Conservation (phyloP, 139 green algal genomes). For the Chlorella sp. region DNA sequence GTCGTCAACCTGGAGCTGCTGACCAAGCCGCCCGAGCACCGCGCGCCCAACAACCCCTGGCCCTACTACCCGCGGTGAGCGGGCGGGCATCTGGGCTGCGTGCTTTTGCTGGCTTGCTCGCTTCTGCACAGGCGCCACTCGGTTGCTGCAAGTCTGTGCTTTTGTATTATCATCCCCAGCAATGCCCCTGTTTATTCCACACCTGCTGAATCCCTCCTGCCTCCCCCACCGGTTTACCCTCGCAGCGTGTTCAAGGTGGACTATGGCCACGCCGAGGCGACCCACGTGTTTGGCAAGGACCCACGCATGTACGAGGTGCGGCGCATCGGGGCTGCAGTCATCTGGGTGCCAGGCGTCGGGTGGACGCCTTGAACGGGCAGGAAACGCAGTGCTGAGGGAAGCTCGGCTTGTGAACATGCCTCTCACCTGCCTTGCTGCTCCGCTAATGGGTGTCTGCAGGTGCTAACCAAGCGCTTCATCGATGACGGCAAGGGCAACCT, state of each 20-base stretch:
- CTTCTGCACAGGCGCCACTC: background rate
- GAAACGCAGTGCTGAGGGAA: too few species aligned
- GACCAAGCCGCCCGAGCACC: conserved; percentile 76
- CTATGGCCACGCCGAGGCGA: conserved; percentile 95
- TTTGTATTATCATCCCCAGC: background rate
- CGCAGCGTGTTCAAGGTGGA: conserved; percentile 70
- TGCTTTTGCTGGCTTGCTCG: background rate
- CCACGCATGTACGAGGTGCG: conserved; percentile 85
- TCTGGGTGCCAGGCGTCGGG: too few species aligned
- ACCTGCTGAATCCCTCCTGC: background rate
- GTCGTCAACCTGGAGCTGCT: conserved; percentile 97
- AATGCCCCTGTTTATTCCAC: background rate
- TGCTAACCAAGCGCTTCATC: conserved; percentile 96
- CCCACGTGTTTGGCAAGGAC: conserved; percentile 77
- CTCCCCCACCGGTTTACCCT: background rate
- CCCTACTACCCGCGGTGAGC: conserved; percentile 85
- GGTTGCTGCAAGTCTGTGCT: background rate
- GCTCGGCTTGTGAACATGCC: too few species aligned
- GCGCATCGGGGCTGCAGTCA: too few species aligned
- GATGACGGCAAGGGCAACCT: conserved; percentile 80
- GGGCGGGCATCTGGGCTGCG: background rate
- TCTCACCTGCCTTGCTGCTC: too few species aligned
- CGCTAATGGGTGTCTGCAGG: too few species aligned
- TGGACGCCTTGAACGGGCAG: too few species aligned
- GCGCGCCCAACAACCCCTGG: conserved; percentile 89